Base-by-base conservation (phyloP, 2,329 filamentous ascomycete species). In the Phialocephala sp. region DNA sequence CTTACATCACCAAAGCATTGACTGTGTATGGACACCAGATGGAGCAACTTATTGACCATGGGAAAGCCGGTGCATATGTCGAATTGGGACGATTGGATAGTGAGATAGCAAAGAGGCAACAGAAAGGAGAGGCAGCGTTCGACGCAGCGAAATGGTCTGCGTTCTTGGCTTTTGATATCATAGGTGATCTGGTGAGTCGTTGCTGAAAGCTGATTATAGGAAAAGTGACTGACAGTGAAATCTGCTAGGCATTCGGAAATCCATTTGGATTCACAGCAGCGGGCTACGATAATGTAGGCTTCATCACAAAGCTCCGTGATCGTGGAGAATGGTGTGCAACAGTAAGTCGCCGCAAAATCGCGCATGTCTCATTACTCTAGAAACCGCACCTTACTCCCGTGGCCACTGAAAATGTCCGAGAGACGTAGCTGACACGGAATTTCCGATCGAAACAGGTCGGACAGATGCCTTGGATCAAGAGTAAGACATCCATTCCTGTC, bases 141-240 rank as follows among this genome's bases (percentile, higher is more conserved):
- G 50, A 54, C 35, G 50, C 50, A 18, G 50, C 50, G 24, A 54
- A 54, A 12, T 54, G 50, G 50, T 54, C 50, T 54, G 50, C 50
- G 11, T 54, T 54, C 8, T 35, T 54, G 14, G 50, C 50, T 32
- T 54, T 54, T 32, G 50, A 54, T 54, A 54, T 54, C 11, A 54
- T 54, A 14, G 50, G 50, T 35, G 50, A 54, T 35, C 18, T 54
- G 24, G 50, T 54, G 50, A 54, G 50, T 35, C 6, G 8, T 18
- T 1, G 3, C 27, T 32, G 27, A 8, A 22, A 54, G 8, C 1
- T 54, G 8, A 54, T 54, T 8, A 18, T 18, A 12, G 14, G 50
- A 18, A 18, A 32, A 8, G 5, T 4, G 24, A 18, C 50, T 54
- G 50, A 54, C 18, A 4, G 14, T 14, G 4, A 22, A 54, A 52